These are phyloP conservation scores for Cercospora janseana DNA, from an alignment of 2,329 filamentous ascomycete species.

Conservation along the genomic window DNA sequence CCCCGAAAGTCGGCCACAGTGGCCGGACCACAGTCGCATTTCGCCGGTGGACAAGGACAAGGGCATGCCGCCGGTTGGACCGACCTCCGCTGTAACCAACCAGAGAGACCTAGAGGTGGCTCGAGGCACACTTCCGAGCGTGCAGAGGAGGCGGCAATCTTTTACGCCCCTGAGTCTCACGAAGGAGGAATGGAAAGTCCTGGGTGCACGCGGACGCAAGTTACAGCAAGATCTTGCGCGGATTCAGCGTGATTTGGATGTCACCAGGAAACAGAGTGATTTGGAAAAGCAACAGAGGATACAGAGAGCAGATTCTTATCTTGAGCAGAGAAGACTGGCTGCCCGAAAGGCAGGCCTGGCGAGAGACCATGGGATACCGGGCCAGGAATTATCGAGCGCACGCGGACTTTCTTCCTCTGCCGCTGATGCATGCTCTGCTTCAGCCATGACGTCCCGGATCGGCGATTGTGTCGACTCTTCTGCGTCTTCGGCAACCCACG, in stretches of 20 bases:
- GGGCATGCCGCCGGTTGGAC: background rate
- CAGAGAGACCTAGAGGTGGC: background rate
- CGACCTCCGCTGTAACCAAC: background rate
- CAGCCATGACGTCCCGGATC: too few relatives aligned
- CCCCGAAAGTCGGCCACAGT: background rate
- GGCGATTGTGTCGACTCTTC: too few relatives aligned
- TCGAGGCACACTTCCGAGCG: background rate
- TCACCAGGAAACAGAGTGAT: background rate
- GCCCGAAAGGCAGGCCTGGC: background rate
- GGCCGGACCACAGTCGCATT: background rate
- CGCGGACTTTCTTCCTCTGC: too few relatives aligned
- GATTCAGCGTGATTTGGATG: conserved; percentile 4
- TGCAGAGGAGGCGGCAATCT: background rate
- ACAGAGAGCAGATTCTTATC: conserved; percentile 2
- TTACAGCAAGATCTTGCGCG: conserved; percentile 3
- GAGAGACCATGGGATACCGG: background rate
- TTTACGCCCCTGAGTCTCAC: conserved; percentile 3
- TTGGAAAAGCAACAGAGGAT: conserved; percentile 5
- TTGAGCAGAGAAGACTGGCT: conserved; percentile 5
- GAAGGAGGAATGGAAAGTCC: conserved; percentile 7
- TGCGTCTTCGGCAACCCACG: too few relatives aligned
- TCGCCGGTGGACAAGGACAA: background rate
- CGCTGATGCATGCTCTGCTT: too few relatives aligned
- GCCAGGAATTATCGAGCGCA: too few relatives aligned
- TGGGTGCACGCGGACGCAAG: conserved; percentile 4